A percentile compares a stretch with the other conserved stretches of the same genome.
phyloP scores from a whole-genome alignment of 2,329 filamentous ascomycete species.

The Phialocephala sp. region DNA sequence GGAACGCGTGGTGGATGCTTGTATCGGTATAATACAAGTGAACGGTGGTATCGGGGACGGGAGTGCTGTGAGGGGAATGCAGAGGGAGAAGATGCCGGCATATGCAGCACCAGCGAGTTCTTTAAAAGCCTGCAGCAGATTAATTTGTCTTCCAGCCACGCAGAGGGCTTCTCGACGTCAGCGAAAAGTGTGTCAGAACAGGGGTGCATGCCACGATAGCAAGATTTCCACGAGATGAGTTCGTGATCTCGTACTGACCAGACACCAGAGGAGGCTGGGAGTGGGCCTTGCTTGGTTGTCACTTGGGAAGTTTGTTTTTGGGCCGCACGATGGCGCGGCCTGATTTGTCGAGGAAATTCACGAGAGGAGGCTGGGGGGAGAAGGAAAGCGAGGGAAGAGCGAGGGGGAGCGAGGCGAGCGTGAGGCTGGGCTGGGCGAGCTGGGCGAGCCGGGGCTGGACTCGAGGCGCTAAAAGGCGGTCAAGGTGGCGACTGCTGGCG shows the following conservation, averaged over 20 bases:
- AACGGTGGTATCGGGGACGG: background rate
- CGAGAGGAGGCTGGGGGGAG: background rate
- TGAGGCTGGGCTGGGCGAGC: background rate
- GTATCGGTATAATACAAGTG: conserved; percentile 16
- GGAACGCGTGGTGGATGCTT: conserved; percentile 12
- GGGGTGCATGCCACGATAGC: conserved; percentile 11
- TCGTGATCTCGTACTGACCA: conserved; percentile 17
- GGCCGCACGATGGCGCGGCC: background rate
- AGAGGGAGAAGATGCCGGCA: conserved; percentile 21
- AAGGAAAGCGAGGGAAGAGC: background rate
- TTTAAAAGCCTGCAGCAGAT: conserved; percentile 33
- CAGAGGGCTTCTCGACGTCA: conserved; percentile 21
- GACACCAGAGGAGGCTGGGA: conserved; percentile 26
- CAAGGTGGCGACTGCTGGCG: no score
- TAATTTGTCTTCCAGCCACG: conserved; percentile 29
- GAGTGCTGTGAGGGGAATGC: background rate
- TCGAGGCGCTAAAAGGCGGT: no score
- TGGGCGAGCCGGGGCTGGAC: background rate
- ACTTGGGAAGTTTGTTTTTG: background rate
- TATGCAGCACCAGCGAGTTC: conserved; percentile 28
- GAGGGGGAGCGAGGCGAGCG: background rate
- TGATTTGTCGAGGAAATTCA: conserved; percentile 20
- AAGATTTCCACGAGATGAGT: background rate
- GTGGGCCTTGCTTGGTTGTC: conserved; percentile 25
- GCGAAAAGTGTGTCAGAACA: conserved; percentile 17